Evolutionary conservation across 306 rosid genomes (phyloP).

Genomic region (Trifolium fragiferum): DNA sequence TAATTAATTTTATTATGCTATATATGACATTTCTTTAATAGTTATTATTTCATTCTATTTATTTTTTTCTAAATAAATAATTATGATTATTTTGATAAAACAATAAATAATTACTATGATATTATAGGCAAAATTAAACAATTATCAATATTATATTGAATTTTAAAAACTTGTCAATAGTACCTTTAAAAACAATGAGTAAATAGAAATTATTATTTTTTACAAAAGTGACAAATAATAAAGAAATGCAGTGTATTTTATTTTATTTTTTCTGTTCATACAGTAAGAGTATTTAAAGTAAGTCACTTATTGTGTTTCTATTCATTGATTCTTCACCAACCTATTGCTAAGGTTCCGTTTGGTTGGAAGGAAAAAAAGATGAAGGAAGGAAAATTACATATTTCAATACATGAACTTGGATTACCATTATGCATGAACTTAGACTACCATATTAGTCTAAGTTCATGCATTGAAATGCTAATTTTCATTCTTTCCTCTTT

Average conservation of each 20-base stretch:
- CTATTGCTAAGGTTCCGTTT: too few relatives aligned
- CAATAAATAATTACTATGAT: too few relatives aligned
- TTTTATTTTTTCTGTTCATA: neutral
- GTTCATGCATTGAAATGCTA: too few relatives aligned
- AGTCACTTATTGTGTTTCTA: conserved; percentile 40
- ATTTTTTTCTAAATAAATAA: neutral
- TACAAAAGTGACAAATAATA: neutral
- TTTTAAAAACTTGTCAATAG: too few relatives aligned
- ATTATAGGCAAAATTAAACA: too few relatives aligned
- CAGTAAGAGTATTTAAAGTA: conserved; percentile 31
- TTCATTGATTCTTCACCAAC: conserved; percentile 44
- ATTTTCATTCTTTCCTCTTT: too few relatives aligned
- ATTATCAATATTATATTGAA: too few relatives aligned
- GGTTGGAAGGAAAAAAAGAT: too few relatives aligned
- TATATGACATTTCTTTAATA: neutral
- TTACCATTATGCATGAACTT: too few relatives aligned
- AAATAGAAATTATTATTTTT: neutral
- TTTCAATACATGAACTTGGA: too few relatives aligned
- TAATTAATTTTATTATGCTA: neutral
- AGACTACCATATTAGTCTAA: too few relatives aligned
- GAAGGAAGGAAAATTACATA: too few relatives aligned
- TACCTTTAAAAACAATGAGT: neutral
- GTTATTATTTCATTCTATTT: neutral
- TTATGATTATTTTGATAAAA: neutral
- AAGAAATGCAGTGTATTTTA: neutral